These are phyloP conservation scores for Ophiostoma piceae DNA, from an alignment of 2,329 filamentous ascomycete species.

Conservation along the genomic window DNA sequence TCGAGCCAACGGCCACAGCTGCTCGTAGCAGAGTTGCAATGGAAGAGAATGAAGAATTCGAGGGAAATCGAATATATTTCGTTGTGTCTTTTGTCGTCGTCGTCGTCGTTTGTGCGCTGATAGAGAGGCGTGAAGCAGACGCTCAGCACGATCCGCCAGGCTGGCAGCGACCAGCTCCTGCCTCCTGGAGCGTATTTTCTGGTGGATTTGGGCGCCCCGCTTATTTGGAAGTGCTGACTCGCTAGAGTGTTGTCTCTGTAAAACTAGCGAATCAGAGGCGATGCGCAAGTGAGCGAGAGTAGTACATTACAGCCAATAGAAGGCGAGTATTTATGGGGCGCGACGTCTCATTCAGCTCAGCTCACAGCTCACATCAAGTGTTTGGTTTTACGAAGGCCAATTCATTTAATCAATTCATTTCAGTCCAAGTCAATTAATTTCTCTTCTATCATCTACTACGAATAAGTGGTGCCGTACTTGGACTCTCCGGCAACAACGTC, in stretches of 20 bases:
- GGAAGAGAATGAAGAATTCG: not conserved
- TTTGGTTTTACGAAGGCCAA: not conserved
- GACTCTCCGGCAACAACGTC: constrained; percentile 38
- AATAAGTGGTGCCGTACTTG: constrained; percentile 34
- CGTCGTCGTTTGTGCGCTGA: not conserved
- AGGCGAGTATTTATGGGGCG: not conserved
- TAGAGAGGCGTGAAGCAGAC: not conserved
- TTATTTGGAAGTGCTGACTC: not conserved
- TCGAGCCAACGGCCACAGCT: not conserved
- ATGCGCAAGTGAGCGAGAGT: not conserved
- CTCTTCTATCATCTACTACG: not conserved
- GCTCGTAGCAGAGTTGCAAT: not conserved
- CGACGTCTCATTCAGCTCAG: not conserved
- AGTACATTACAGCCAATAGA: not conserved
- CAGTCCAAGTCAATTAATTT: not conserved
- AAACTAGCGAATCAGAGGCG: not conserved
- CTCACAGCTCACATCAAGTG: not conserved
- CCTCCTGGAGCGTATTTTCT: constrained; percentile 3
- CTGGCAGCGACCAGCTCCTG: not conserved
- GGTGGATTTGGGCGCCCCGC: not conserved
- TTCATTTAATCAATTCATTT: not conserved
- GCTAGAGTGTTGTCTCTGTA: not conserved
- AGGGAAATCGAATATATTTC: not conserved
- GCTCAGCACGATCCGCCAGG: not conserved
- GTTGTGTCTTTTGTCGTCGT: not conserved